Evolutionary conservation across 768 basidiomycete genomes (phyloP).

Genomic region (Suillus tomentosus): DNA sequence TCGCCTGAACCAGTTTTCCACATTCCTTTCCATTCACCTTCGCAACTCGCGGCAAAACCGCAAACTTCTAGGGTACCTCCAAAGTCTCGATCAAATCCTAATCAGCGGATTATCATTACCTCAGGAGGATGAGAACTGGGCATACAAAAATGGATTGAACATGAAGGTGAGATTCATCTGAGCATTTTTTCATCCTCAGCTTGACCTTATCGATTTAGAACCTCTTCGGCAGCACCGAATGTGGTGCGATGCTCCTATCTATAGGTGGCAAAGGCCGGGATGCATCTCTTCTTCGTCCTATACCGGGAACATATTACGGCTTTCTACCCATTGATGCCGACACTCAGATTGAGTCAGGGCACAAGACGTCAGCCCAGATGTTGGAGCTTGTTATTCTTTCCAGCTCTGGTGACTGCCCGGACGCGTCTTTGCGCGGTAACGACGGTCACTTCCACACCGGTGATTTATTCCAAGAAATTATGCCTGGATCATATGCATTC

Average conservation of each 20-base stretch:
- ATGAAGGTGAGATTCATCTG: slow-evolving; percentile 47
- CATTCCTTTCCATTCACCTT: slow-evolving; percentile 68
- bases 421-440: slow-evolving; percentile 51
- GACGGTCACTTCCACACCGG: slow-evolving; percentile 83
- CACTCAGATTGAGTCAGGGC: slow-evolving; percentile 39
- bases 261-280: slow-evolving; percentile 52
- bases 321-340: slow-evolving; percentile 59
- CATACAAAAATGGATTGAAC: slow-evolving; percentile 60
- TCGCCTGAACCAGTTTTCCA: slow-evolving; percentile 73
- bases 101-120: slow-evolving; percentile 67
- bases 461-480: slow-evolving; percentile 71
- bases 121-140: slow-evolving; percentile 73
- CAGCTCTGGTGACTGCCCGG: slow-evolving; percentile 70
- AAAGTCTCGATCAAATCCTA: slow-evolving; percentile 60
- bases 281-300: slow-evolving; percentile 52
- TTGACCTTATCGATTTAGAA: slow-evolving; percentile 45
- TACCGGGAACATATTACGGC: slow-evolving; percentile 67
- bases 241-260: slow-evolving; percentile 70
- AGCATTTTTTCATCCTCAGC: slow-evolving; percentile 17
- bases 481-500: slow-evolving; percentile 59
- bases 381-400: slow-evolving; percentile 72
- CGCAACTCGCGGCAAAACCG: slow-evolving; percentile 59
- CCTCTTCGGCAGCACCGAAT: slow-evolving; percentile 81
- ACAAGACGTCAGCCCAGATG: slow-evolving; percentile 57
- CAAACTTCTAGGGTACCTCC: slow-evolving; percentile 59